Evolutionary conservation across 345 rosid genomes (phyloP).

Genomic region (Limnanthes douglasii): DNA sequence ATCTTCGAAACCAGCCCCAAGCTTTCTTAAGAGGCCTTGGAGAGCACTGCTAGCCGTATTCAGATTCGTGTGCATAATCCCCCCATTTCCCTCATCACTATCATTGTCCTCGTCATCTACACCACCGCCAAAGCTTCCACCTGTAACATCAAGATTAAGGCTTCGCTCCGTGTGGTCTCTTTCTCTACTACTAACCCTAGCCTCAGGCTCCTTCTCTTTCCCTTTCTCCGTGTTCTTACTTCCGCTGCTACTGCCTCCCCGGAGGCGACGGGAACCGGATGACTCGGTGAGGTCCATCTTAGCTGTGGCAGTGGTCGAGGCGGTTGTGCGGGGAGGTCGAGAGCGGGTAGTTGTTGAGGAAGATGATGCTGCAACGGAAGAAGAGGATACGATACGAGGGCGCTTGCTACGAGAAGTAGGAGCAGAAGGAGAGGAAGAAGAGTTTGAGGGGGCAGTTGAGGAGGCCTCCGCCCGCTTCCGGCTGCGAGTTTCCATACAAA

Average conservation of each 20-base stretch:
- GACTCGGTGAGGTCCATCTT: conserved; percentile 78
- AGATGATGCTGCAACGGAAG: conserved; percentile 16
- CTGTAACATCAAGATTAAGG: conserved; percentile 48
- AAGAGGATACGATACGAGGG: conserved; percentile 37
- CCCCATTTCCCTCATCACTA: conserved; percentile 78
- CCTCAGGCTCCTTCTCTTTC: conserved; percentile 86
- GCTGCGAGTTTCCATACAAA: conserved; percentile 99
- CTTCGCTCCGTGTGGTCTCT: conserved; percentile 28
- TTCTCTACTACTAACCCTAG: conserved; percentile 36
- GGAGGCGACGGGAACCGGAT: conserved; percentile 58
- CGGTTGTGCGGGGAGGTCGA: conserved; percentile 23
- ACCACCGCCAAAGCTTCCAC: conserved; percentile 16
- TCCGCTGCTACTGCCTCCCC: conserved; percentile 19
- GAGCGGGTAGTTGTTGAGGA: conserved; percentile 22
- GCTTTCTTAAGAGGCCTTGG: conserved; percentile 86
- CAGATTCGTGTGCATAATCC: conserved; percentile 72
- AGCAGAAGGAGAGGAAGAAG: conserved; percentile 50
- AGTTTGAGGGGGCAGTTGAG: conserved; percentile 89
- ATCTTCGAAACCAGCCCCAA: conserved; percentile 95
- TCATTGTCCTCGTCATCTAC: conserved; percentile 70
- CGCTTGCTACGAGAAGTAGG: conserved; percentile 80
- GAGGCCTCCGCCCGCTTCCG: conserved; percentile 99
- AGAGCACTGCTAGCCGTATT: conserved; percentile 92
- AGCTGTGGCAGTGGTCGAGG: conserved; percentile 6
- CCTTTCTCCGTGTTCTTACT: conserved; percentile 53